Base-by-base conservation (phyloP, 2,329 filamentous ascomycete genomes). In the Achaetomium macrosporum region DNA sequence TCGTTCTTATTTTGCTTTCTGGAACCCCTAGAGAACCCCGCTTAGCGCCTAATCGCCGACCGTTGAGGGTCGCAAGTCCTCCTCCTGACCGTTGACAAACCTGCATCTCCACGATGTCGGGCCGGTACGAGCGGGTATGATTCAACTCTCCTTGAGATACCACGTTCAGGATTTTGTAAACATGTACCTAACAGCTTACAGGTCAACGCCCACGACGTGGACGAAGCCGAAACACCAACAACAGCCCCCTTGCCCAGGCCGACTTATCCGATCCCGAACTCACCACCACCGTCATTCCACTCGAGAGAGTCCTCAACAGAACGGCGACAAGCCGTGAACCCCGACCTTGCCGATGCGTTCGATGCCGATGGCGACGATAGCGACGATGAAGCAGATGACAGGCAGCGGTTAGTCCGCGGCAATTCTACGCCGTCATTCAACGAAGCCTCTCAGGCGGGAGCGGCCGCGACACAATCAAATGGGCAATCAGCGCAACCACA, bases 281-380 rank as follows among this genome's bases (percentile, higher is more conserved):
- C 83, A 29, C 82, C 83, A 46, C 83, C 83, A 36, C 92, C 92
- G 2, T 96, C 92, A 1, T 97, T 96, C 71, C 89, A 84, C 68
- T 96, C 91, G 43, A 83, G 88, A 66, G 78, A 86, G 31, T 90
- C 90, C 72, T 72, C 76, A 75, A 69, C 63, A 45, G 70, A 68
- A 51, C 71, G 69, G 47, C 65, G 63, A 50, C 68, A 64, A 57
- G 68, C 64, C 9, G 86, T 90, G 56, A 84, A 96, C 63, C 78
- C 87, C 57, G 85, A 88, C n/a, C 79, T 99, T 13, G 89, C 88
- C 62, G 92, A 97, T 67, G 90, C 93, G 1, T 99, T 99, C 69
- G 92, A 90, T 66, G 83, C 87, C 64, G 87, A 87, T 60, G 87
- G 85, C 57, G 88, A 86, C 56, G 86, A 87, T 58, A 84, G 84